These are phyloP conservation scores for Emericellopsis atlantica DNA, from an alignment of 2,329 filamentous ascomycete species.

Conservation along the genomic window DNA sequence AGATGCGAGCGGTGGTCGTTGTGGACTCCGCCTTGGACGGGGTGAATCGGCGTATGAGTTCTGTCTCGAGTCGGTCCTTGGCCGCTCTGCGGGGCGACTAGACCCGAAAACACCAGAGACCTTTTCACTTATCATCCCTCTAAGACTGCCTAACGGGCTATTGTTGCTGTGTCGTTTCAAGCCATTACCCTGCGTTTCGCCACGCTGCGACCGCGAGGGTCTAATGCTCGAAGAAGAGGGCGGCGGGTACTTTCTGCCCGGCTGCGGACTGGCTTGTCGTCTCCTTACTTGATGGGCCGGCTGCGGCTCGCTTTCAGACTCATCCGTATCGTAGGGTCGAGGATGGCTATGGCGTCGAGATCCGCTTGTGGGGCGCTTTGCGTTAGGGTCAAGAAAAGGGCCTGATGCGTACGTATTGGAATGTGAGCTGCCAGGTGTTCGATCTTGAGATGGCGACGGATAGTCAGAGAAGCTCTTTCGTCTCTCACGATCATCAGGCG, in stretches of 20 bases:
- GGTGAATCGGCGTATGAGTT: slow-evolving; percentile 16
- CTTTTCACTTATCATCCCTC: slow-evolving; percentile 31
- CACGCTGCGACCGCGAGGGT: slow-evolving; percentile 17
- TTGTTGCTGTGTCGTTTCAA: slow-evolving; percentile 19
- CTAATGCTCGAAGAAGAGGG: slow-evolving; percentile 11
- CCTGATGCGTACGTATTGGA: slow-evolving; percentile 12
- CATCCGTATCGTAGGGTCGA: slow-evolving; percentile 24
- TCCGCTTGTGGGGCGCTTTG: slow-evolving; percentile 13
- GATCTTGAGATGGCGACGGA: slow-evolving; percentile 21
- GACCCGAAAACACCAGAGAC: slow-evolving; percentile 24
- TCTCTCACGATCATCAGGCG: slow-evolving; percentile 20
- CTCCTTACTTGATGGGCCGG: slow-evolving; percentile 11
- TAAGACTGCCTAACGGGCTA: slow-evolving; percentile 24
- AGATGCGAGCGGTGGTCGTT: slow-evolving; percentile 20
- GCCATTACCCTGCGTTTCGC: slow-evolving; percentile 20
- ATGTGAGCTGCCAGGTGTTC: slow-evolving; percentile 7
- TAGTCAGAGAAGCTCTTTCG: slow-evolving; percentile 40
- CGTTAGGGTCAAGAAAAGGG: slow-evolving; percentile 20
- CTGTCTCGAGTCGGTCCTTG: slow-evolving; percentile 21
- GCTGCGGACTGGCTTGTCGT: slow-evolving; percentile 9
- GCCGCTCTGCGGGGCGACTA: slow-evolving; percentile 13
- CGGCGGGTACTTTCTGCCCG: slow-evolving; percentile 19
- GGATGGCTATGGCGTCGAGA: slow-evolving; percentile 37
- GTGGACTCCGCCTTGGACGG: slow-evolving; percentile 17
- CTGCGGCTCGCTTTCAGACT: slow-evolving; percentile 26